phyloP scores from a whole-genome alignment of 2,329 filamentous ascomycete genomes.

The Metarhizium album region DNA sequence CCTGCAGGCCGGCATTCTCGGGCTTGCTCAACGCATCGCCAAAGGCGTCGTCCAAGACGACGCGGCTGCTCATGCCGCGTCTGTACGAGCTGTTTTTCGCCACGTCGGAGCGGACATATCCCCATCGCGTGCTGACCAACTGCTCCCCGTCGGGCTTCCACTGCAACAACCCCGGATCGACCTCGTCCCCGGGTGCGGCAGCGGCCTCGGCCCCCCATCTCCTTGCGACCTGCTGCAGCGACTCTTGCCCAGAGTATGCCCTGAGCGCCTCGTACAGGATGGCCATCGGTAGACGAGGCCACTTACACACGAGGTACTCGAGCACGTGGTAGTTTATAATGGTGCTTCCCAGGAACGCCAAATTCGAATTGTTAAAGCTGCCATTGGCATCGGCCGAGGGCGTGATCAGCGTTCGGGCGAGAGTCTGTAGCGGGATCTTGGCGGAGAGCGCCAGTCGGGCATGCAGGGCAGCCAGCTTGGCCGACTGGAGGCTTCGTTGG shows the following conservation, averaged over 20 bases:
- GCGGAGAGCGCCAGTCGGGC: conserved; percentile 74
- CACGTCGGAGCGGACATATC: conserved; percentile 40
- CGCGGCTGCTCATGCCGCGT: conserved; percentile 62
- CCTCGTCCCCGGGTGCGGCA: conserved; percentile 78
- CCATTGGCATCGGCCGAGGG: conserved; percentile 69
- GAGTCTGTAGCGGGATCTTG: conserved; percentile 73
- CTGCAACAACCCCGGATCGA: conserved; percentile 84
- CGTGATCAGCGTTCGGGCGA: conserved; percentile 79
- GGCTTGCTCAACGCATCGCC: conserved; percentile 44
- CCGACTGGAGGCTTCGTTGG: conserved; percentile 56
- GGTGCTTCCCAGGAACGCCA: conserved; percentile 71
- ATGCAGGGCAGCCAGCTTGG: conserved; percentile 87
- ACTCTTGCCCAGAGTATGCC: conserved; percentile 67
- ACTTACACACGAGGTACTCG: conserved; percentile 80
- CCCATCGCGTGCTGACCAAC: conserved; percentile 36
- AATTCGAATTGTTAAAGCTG: conserved; percentile 78
- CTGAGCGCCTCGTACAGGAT: conserved; percentile 79
- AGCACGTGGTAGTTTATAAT: conserved; percentile 81
- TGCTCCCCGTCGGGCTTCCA: conserved; percentile 47
- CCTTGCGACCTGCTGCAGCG: conserved; percentile 60
- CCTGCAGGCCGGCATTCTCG: conserved; percentile 16
- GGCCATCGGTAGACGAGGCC: conserved; percentile 81
- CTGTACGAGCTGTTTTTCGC: conserved; percentile 37
- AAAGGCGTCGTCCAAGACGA: conserved; percentile 77
- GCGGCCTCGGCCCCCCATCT: conserved; percentile 90